Evolutionary conservation across 2,329 filamentous ascomycete species (phyloP).

Genomic region (Septoria linicola): DNA sequence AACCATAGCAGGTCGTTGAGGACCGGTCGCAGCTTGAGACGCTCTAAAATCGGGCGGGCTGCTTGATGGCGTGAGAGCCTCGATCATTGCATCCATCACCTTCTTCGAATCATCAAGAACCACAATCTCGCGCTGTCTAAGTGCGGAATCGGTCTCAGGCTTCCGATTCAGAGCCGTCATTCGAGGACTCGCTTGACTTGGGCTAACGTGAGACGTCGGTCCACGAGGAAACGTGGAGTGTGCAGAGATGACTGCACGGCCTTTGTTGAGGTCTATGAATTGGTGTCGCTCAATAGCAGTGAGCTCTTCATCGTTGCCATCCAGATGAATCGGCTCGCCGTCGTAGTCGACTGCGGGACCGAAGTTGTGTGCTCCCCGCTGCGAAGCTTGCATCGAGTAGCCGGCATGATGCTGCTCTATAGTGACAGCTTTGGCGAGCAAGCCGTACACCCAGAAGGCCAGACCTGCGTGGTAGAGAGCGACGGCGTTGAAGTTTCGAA

Average conservation of each 20-base stretch:
- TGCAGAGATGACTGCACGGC: conserved; percentile 23
- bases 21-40: conserved; percentile 1
- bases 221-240: conserved; percentile 18
- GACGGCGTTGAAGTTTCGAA: conserved; percentile 26
- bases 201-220: conserved; percentile 8
- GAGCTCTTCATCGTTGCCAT: conserved; percentile 24
- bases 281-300: conserved; percentile 21
- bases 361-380: conserved; percentile 3
- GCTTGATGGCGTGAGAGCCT: conserved; percentile 23
- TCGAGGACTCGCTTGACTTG: conserved; percentile 9
- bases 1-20: conserved; percentile 25
- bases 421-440: conserved; percentile 21
- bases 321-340: conserved; percentile 21
- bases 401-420: conserved; percentile 10
- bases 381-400: neutral
- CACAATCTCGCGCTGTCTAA: conserved; percentile 16
- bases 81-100: conserved; percentile 26
- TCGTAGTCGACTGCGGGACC: conserved; percentile 20
- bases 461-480: conserved; percentile 25
- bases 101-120: conserved; percentile 20
- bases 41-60: conserved; percentile 16
- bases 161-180: conserved; percentile 14
- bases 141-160: conserved; percentile 14
- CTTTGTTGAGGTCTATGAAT: conserved; percentile 26
- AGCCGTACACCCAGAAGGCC: conserved; percentile 24